A percentile compares a stretch with the other conserved stretches of the same genome.
phyloP scores from a whole-genome alignment of 208 protist genomes.

The Acanthamoeba rhysodes region DNA sequence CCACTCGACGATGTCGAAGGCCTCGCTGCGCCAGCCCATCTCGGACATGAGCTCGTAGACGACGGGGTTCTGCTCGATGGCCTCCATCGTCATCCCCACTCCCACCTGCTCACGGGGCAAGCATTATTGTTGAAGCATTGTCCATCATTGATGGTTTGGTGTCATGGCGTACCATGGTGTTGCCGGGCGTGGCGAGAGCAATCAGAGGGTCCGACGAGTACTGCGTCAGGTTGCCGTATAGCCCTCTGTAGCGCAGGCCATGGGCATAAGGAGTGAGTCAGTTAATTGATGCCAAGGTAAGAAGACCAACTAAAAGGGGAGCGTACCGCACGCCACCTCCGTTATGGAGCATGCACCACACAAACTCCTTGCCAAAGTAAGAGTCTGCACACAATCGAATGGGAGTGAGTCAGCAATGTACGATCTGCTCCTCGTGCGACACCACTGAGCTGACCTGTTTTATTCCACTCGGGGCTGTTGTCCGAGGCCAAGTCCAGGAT shows the following conservation, averaged over 20 bases:
- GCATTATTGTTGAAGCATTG: not conserved
- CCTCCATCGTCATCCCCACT: slow-evolving; percentile 88
- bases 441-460: not conserved
- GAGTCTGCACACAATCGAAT: not conserved
- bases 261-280: too few species aligned
- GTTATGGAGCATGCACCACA: slow-evolving; percentile 92
- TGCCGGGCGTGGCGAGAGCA: not conserved
- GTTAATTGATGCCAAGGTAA: not conserved
- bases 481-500: slow-evolving; percentile 26
- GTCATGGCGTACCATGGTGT: not conserved
- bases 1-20: slow-evolving; percentile 75
- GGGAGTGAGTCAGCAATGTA: too few species aligned
- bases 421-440: too few species aligned
- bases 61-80: slow-evolving; percentile 87
- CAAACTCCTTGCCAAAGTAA: slow-evolving; percentile 89
- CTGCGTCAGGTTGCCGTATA: slow-evolving; percentile 84
- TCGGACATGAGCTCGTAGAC: slow-evolving; percentile 89
- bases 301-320: not conserved
- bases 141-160: too few species aligned
- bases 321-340: slow-evolving; percentile 84
- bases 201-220: slow-evolving; percentile 1
- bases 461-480: slow-evolving; percentile 17
- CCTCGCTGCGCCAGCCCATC: slow-evolving; percentile 79
- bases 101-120: slow-evolving; percentile 42
- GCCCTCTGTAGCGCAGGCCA: slow-evolving; percentile 32